Evolutionary conservation across 306 rosid species (phyloP), one percentile per base, ranked within the genome.

Genomic region (Casuarina cunninghamiana): DNA sequence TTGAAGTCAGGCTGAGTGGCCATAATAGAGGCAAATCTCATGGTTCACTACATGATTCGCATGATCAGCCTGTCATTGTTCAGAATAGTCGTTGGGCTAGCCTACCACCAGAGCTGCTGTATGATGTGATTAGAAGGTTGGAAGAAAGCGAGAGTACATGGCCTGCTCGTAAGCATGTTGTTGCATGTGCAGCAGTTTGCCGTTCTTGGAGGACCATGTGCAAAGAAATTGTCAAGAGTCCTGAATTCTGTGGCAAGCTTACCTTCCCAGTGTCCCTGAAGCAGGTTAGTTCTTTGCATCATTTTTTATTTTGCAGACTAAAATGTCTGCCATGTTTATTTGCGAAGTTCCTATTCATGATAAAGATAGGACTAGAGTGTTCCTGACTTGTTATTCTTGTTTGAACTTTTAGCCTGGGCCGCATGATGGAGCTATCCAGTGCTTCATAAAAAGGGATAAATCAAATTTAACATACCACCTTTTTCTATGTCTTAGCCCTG

Each of bases 181-280:
- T 93, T 74, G 94, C 97, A 41, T 93, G 94, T 81, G 88, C 97
- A 66, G 86, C 96, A 51, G 96, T 93, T 78, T 93, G 96, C 79
- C 91, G 83, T 72, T 93, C 96, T 43, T 93, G 97, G 97, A 93
- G 97, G 80, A 81, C 79, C 10, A 91, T 93, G 96, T 93, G 97
- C 89, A 93, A 88, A 78, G 97, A 91, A 53, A 90, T 93, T 0
- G 97, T 93, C 8, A 89, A 78, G 85, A 79, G 80, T 83, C 97
- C 91, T 0, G 97, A 93, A 86, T 75, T 90, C 11, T 90, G 90
- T 0, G 97, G 97, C 65, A 93, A 93, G 78, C 91, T 93, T 73
- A 93, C 97, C 49, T 92, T 92, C 73, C 97, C 97, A 2, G 90
- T 92, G 81, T 90, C 97, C 57, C 85, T 92, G 76, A 92, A 92